Evolutionary conservation across 1,284 basidiomycete species (phyloP).

Genomic region (Ceratobasidium sp.): DNA sequence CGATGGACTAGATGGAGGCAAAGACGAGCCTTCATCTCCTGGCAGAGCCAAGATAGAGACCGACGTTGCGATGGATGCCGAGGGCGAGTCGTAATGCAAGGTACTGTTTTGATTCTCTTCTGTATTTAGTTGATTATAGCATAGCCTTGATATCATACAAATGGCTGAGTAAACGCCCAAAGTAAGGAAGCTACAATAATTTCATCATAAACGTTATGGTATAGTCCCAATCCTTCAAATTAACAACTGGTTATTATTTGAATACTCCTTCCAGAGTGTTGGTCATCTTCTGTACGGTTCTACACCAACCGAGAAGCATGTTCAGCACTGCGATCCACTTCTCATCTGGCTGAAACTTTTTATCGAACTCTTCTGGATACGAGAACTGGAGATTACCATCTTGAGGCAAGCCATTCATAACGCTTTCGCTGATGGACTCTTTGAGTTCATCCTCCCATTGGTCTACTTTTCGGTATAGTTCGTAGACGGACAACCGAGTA

Average conservation of each 20-base stretch:
- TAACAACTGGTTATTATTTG: background rate
- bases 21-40: background rate
- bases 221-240: background rate
- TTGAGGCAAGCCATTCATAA: slow-evolving; percentile 14
- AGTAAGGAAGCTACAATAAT: background rate
- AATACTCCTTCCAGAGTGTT: slow-evolving; percentile 2
- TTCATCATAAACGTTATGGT: background rate
- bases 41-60: background rate
- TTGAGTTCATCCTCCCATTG: slow-evolving; percentile 19
- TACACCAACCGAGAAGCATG: slow-evolving; percentile 14
- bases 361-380: slow-evolving; percentile 12
- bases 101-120: slow-evolving; percentile 22
- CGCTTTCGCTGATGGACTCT: slow-evolving; percentile 6
- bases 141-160: slow-evolving; percentile 7
- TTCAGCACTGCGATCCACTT: slow-evolving; percentile 1
- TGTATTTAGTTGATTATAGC: slow-evolving; percentile 19
- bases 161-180: background rate
- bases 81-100: slow-evolving; percentile 20
- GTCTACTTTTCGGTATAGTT: slow-evolving; percentile 1
- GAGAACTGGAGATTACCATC: slow-evolving; percentile 2
- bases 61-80: slow-evolving; percentile 16
- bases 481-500: background rate
- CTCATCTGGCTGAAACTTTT: background rate
- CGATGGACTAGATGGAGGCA: background rate
- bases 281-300: slow-evolving; percentile 2